These are phyloP conservation scores for Silene coronaria DNA, from an alignment of 179 eudicot genomes.

Conservation along the genomic window DNA sequence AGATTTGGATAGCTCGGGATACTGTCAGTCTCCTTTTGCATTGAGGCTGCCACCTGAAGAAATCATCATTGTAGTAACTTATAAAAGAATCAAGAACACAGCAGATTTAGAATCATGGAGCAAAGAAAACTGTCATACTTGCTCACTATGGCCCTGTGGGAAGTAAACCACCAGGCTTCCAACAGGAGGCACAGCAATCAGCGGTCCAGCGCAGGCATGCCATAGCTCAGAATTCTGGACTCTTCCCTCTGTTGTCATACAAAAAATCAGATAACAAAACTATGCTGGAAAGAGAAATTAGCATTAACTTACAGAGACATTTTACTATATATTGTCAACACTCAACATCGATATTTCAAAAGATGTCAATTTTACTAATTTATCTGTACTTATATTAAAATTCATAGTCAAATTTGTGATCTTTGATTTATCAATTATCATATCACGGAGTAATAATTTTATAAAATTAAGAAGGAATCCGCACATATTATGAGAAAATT, in stretches of 20 bases:
- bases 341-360: no score
- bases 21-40: slow-evolving; percentile 84
- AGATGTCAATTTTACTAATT: no score
- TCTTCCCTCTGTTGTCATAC: slow-evolving; percentile 55
- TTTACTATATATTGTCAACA: no score
- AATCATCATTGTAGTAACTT: slow-evolving; percentile 9
- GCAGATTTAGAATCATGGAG: not conserved
- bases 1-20: slow-evolving; percentile 93
- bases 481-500: no score
- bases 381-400: no score
- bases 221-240: slow-evolving; percentile 80
- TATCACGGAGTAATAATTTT: no score
- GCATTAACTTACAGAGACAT: no score
- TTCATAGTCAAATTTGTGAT: no score
- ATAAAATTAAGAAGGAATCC: not conserved
- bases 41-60: slow-evolving; percentile 88
- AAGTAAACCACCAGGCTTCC: slow-evolving; percentile 97
- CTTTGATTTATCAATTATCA: no score
- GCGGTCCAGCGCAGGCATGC: slow-evolving; percentile 99
- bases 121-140: slow-evolving; percentile 42
- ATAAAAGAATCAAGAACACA: slow-evolving; percentile 19
- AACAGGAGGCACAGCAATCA: slow-evolving; percentile 81
- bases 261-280: not conserved
- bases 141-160: slow-evolving; percentile 99
- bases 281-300: not conserved